These are phyloP conservation scores for Thraustotheca clavata DNA, from an alignment of 352 stramenopile species.

Conservation along the genomic window DNA sequence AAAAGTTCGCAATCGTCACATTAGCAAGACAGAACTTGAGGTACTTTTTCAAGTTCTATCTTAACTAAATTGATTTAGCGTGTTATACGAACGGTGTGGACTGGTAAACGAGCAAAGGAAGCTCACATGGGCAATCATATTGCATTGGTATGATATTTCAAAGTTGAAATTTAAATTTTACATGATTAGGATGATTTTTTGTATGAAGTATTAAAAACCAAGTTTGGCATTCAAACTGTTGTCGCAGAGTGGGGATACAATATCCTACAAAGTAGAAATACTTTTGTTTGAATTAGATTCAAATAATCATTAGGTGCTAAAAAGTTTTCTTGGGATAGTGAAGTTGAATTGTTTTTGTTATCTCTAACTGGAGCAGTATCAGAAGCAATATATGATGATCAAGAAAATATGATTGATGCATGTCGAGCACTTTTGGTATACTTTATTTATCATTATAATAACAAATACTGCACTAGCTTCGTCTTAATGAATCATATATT, in stretches of 20 bases:
- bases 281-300: background rate
- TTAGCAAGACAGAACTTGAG: slow-evolving; percentile 68
- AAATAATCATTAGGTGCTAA: slow-evolving; percentile 32
- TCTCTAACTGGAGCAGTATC: slow-evolving; percentile 59
- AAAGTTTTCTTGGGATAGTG: slow-evolving; percentile 58
- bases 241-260: slow-evolving; percentile 85
- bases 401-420: slow-evolving; percentile 52
- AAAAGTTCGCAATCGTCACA: slow-evolving; percentile 43
- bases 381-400: slow-evolving; percentile 59
- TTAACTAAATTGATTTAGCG: background rate
- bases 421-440: slow-evolving; percentile 38
- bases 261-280: slow-evolving; percentile 42
- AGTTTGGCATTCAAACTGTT: slow-evolving; percentile 71
- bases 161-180: background rate
- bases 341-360: slow-evolving; percentile 71
- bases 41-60: slow-evolving; percentile 21
- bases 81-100: slow-evolving; percentile 56
- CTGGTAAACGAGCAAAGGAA: slow-evolving; percentile 53
- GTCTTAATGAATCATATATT: slow-evolving; percentile 11
- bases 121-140: slow-evolving; percentile 26
- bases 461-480: background rate
- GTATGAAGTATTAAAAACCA: slow-evolving; percentile 68
- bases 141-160: background rate
- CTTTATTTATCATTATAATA: background rate
- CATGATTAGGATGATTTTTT: slow-evolving; percentile 45